Conservation (phyloP, 2,329 filamentous ascomycete species). For the Phaeosphaeria sp. region DNA sequence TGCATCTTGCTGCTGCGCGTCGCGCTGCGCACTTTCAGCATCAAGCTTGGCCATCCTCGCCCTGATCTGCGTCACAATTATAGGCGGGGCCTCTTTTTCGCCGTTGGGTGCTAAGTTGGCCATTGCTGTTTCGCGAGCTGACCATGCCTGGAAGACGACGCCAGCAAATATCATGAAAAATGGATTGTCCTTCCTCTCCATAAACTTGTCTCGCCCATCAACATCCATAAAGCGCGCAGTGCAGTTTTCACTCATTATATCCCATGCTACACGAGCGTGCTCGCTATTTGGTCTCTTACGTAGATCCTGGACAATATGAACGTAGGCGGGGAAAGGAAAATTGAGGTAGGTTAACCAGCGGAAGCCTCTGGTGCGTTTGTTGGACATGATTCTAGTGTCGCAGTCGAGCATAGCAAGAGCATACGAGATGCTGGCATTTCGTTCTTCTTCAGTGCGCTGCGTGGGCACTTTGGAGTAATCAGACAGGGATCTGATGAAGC, state of each 20-base stretch:
- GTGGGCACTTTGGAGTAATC: constrained; percentile 17
- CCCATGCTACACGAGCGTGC: constrained; percentile 51
- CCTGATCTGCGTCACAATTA: constrained; percentile 10
- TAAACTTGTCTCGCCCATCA: constrained; percentile 17
- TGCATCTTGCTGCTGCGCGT: not conserved
- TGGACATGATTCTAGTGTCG: constrained; percentile 55
- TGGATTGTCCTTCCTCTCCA: constrained; percentile 24
- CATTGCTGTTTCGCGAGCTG: constrained; percentile 15
- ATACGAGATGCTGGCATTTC: constrained; percentile 35
- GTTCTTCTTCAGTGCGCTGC: constrained; percentile 27
- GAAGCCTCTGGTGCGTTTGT: constrained; percentile 50
- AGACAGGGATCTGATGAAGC: constrained; percentile 58
- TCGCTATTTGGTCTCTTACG: constrained; percentile 43
- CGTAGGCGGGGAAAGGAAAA: constrained; percentile 59
- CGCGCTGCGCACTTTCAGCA: not conserved
- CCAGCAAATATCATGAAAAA: constrained; percentile 56
- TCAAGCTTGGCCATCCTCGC: constrained; percentile 2
- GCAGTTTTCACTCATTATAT: constrained; percentile 55
- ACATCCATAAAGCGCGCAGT: constrained; percentile 42
- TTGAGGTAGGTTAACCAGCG: constrained; percentile 53
- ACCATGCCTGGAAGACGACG: constrained; percentile 63
- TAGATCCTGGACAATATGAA: constrained; percentile 55
- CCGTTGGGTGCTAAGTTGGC: not conserved
- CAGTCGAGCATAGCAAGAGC: constrained; percentile 53
- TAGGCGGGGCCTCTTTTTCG: constrained; percentile 5